Percentiles rank a stretch among this genome's conserved stretches.
Conservation (phyloP, 129 eudicot species). For the Tanacetum coccineum region DNA sequence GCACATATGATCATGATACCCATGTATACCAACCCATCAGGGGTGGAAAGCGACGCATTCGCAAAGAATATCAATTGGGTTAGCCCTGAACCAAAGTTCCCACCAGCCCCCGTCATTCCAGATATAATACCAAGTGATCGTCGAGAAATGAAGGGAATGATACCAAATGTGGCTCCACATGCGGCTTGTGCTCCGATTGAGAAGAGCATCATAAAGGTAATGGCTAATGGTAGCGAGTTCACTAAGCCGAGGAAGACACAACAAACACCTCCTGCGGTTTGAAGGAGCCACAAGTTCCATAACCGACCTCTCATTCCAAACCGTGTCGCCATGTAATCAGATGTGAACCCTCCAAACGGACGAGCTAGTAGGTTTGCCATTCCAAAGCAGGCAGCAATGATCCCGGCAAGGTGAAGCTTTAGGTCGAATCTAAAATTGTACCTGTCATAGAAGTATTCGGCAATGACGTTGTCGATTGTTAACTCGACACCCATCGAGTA, state of each 20-base stretch:
- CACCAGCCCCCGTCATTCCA: slow-evolving; percentile 86
- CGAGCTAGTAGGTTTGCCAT: slow-evolving; percentile 87
- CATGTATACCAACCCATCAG: slow-evolving; percentile 52
- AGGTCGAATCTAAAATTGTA: too few relatives aligned
- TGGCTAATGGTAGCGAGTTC: slow-evolving; percentile 46
- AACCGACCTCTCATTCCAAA: slow-evolving; percentile 91
- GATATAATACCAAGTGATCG: slow-evolving; percentile 74
- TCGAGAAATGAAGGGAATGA: slow-evolving; percentile 80
- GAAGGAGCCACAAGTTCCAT: slow-evolving; percentile 83
- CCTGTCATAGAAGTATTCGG: too few relatives aligned
- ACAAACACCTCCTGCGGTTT: slow-evolving; percentile 71
- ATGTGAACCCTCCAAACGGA: slow-evolving; percentile 73
- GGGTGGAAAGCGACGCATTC: slow-evolving; percentile 42
- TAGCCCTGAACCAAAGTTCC: slow-evolving; percentile 76
- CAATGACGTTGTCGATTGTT: too few relatives aligned
- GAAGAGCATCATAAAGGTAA: slow-evolving; percentile 64
- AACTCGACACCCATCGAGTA: too few relatives aligned
- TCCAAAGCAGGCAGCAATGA: slow-evolving; percentile 77
- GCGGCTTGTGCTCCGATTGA: slow-evolving; percentile 88
- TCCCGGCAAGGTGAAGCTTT: slow-evolving; percentile 76
- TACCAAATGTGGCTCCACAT: slow-evolving; percentile 85
- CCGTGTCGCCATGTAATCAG: slow-evolving; percentile 46
- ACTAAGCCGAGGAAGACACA: slow-evolving; percentile 65
- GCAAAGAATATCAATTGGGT: slow-evolving; percentile 73
- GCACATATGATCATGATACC: slow-evolving; percentile 60